Conservation (phyloP, 139 green algal species). For the Chlamydomonas applanata region DNA sequence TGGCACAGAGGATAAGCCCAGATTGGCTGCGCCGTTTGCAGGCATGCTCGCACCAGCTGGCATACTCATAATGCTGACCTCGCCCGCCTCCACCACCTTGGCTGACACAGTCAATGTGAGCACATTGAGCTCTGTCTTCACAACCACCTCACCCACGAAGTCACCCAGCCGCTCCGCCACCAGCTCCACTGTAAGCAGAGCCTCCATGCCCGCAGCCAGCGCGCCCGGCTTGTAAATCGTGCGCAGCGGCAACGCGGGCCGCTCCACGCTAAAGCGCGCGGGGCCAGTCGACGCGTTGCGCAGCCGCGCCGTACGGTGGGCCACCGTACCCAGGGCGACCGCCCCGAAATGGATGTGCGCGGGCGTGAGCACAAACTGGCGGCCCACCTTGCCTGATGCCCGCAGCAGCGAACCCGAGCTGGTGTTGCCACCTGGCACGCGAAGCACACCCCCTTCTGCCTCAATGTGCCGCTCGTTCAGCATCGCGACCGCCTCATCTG, state of each 20-base stretch:
- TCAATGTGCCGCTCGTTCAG: constrained; percentile 50
- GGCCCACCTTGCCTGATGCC: constrained; percentile 25
- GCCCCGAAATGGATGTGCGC: constrained; percentile 63
- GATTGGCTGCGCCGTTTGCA: no score
- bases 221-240: constrained; percentile 52
- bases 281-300: constrained; percentile 53
- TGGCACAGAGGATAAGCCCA: no score
- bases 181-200: constrained; percentile 55
- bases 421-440: not conserved
- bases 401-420: constrained; percentile 16
- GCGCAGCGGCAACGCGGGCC: constrained; percentile 45
- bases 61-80: no score
- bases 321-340: constrained; percentile 39
- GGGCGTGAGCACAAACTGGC: constrained; percentile 52
- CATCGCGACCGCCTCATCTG: constrained; percentile 18
- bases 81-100: constrained; percentile 37
- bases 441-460: constrained; percentile 31
- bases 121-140: constrained; percentile 59
- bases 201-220: constrained; percentile 57
- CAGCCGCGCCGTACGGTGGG: constrained; percentile 43
- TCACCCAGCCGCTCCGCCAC: constrained; percentile 43
- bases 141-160: constrained; percentile 50
- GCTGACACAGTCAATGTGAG: constrained; percentile 51
- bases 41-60: not conserved
- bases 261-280: constrained; percentile 42